Percentiles rank a stretch among this genome's conserved stretches.
These are phyloP conservation scores for Sechiopsis laciniata DNA, from an alignment of 306 rosid genomes.

Conservation along the genomic window DNA sequence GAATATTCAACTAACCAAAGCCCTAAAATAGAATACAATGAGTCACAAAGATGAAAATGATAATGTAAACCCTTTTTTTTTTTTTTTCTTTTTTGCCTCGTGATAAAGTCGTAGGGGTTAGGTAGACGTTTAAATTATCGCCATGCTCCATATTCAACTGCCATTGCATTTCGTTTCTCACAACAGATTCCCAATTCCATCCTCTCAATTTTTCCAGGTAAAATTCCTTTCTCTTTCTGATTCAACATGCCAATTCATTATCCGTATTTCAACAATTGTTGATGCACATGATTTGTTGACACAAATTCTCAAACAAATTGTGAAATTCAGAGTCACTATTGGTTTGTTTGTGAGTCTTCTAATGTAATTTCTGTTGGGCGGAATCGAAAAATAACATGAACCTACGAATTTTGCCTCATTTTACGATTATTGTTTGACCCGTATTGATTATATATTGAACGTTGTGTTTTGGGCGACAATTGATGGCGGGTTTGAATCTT, in stretches of 20 bases:
- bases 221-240: background rate
- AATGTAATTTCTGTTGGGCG: background rate
- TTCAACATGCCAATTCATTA: background rate
- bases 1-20: too few species aligned
- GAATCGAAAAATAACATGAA: background rate
- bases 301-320: background rate
- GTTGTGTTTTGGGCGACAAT: background rate
- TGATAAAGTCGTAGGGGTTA: background rate
- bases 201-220: constrained; percentile 5
- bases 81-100: background rate
- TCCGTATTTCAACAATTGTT: background rate
- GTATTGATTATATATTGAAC: background rate
- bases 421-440: background rate
- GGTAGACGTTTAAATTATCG: constrained; percentile 13
- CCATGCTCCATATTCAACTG: constrained; percentile 14
- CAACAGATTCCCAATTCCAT: background rate
- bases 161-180: constrained; percentile 12
- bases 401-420: background rate
- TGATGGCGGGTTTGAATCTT: background rate
- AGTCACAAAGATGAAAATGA: too few species aligned
- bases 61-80: too few species aligned
- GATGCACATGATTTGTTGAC: background rate
- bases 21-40: too few species aligned
- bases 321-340: background rate
- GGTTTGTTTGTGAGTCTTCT: background rate